Base-by-base conservation (phyloP, 371 early-diverging fungal species). In the Mortierella sp. region DNA sequence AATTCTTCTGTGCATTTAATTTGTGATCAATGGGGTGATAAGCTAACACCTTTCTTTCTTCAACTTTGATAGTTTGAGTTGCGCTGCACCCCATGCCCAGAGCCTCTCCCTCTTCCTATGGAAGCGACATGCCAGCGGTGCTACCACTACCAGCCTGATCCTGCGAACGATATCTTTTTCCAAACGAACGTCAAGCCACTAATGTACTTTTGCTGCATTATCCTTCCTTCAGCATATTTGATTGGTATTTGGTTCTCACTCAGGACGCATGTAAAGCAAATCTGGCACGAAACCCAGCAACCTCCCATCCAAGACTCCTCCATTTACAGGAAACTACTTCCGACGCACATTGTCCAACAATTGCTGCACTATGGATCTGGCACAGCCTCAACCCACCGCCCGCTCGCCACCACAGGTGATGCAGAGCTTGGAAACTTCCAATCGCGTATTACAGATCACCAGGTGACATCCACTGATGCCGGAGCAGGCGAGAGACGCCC, bases 181-280 rank as follows among this genome's bases (percentile, higher is more conserved):
- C 87, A 90, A 57, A 84, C 83, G n/a, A 87, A 90, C 18, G 96
- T 95, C 39, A 88, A 90, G 68, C 96, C 97, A 3, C 87, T 98
- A 51, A 96, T 96, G 93, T 96, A 90, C 84, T 77, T 96, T 60
- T 97, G 98, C 85, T 95, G 97, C 3, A 89, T 88, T 16, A 91
- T 96, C 18, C 85, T 98, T 47, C 93, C 97, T 3, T 86, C 95
- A 6, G 92, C 96, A 24, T 98, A 98, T 83, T 79, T 93, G 43
- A 90, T 97, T 68, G 98, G 97, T n/a, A 88, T 98, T 62, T 93
- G 94, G 88, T 98, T 98, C 71, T 96, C 97, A 65, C 91, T 98
- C 55, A 89, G 92, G 64, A 98, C 98, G 0, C 98, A 98, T 72
- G 93, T 94, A 26, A 90, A 93, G 73, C 92, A 93, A 84, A 96